Percentiles rank a stretch among this genome's conserved stretches.
phyloP scores from a whole-genome alignment of 2,329 filamentous ascomycete genomes.

The Rhinocladiella mackenziei region DNA sequence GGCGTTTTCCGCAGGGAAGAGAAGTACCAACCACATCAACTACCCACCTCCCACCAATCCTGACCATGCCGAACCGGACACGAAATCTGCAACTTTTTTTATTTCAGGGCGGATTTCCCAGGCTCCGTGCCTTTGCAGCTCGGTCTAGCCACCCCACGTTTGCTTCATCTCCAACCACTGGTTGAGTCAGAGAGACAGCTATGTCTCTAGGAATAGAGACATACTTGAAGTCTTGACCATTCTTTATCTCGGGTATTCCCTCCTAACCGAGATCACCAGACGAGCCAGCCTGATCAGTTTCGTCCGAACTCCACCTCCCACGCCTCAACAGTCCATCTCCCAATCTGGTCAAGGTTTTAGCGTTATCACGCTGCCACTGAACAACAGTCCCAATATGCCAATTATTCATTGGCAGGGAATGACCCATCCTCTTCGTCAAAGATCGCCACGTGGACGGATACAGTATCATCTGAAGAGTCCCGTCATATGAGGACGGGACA shows the following conservation, averaged over 20 bases:
- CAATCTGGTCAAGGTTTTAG: not conserved
- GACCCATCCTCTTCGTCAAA: not conserved
- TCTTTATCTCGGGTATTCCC: not conserved
- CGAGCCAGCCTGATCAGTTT: too few relatives aligned
- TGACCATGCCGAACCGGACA: not conserved
- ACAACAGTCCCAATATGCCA: not conserved
- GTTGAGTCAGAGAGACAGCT: constrained; percentile 5
- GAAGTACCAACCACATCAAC: not conserved
- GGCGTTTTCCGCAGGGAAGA: not conserved
- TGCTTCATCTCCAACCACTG: constrained; percentile 10
- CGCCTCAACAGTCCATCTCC: not conserved
- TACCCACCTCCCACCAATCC: not conserved
- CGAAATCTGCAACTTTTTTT: not conserved
- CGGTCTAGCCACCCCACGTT: constrained; percentile 8
- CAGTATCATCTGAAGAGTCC: not conserved
- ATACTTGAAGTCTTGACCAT: not conserved
- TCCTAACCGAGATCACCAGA: not conserved
- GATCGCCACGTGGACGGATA: not conserved
- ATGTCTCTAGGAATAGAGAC: not conserved
- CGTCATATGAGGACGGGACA: not conserved
- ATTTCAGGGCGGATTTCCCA: not conserved
- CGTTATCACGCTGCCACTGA: not conserved
- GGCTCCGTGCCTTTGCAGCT: constrained; percentile 9
- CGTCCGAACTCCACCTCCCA: not conserved
- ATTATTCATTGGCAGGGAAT: not conserved